These are phyloP conservation scores for Favolaschia claudopus DNA, from an alignment of 768 basidiomycete genomes.

Conservation along the genomic window DNA sequence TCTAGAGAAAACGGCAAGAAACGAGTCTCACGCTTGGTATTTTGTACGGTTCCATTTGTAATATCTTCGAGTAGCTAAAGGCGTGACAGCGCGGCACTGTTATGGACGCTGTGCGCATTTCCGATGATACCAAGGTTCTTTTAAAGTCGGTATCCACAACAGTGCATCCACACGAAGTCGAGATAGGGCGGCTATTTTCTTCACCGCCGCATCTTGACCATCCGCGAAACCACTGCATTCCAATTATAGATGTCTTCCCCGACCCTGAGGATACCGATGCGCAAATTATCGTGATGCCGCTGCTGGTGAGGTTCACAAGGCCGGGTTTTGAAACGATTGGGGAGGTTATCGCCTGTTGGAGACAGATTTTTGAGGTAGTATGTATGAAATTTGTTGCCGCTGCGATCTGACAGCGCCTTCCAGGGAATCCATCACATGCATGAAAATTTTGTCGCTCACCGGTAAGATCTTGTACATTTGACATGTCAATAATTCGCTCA, in stretches of 20 bases:
- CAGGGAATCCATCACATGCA: conserved; percentile 4
- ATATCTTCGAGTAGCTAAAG: too few species aligned
- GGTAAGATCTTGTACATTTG: background rate
- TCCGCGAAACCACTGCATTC: background rate
- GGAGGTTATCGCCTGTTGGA: conserved; percentile 3
- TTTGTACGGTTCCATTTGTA: too few species aligned
- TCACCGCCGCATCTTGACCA: background rate
- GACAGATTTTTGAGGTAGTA: conserved; percentile 6
- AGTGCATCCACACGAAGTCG: background rate
- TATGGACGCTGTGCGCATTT: background rate
- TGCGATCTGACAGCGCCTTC: background rate
- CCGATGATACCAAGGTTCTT: background rate
- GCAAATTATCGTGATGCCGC: conserved; percentile 9
- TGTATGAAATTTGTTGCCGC: too few species aligned
- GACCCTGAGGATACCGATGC: background rate
- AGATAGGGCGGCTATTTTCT: background rate
- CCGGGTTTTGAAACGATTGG: conserved; percentile 2
- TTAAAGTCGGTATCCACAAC: background rate
- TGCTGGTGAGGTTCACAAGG: background rate
- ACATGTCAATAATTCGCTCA: too few species aligned
- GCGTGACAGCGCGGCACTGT: too few species aligned
- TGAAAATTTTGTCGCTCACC: conserved; percentile 8
- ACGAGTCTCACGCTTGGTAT: too few species aligned
- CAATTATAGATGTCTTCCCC: conserved; percentile 6
- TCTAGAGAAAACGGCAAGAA: too few species aligned